Conservation (phyloP, 306 rosid genomes). For the Ceratonia siliqua region DNA sequence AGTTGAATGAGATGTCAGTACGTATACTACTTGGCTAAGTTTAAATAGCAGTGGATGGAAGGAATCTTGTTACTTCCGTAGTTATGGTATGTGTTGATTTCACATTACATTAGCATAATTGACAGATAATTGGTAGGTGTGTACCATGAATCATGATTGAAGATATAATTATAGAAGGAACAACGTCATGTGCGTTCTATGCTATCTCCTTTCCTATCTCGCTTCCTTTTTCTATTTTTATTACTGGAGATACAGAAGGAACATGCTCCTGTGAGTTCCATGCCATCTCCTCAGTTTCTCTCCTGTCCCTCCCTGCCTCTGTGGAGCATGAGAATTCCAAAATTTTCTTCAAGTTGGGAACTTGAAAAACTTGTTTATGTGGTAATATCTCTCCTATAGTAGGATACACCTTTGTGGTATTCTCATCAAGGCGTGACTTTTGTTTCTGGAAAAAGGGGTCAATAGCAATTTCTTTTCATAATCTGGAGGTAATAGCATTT, state of each 20-base stretch:
- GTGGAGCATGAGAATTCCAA: not conserved
- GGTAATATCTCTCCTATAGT: not conserved
- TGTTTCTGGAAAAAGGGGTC: not conserved
- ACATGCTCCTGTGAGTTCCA: not conserved
- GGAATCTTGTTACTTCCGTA: not conserved
- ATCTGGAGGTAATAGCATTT: not conserved
- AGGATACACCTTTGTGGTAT: not conserved
- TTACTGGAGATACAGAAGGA: not conserved
- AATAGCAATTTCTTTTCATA: not conserved
- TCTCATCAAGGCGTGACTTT: not conserved
- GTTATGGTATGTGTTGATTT: constrained; percentile 14
- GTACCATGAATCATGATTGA: too few species aligned
- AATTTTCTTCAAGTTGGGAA: not conserved
- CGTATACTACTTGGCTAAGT: not conserved
- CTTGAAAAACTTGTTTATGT: not conserved
- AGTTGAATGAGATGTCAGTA: not conserved
- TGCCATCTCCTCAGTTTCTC: not conserved
- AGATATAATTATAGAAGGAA: not conserved
- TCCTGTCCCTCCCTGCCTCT: not conserved
- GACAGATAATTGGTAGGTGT: not conserved
- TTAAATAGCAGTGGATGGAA: not conserved
- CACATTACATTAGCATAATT: not conserved
- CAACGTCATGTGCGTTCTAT: not conserved
- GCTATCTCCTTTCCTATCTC: not conserved
- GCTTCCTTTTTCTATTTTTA: not conserved